phyloP scores from a whole-genome alignment of 805 yeast genomes.

The Ogataea zsoltii region DNA sequence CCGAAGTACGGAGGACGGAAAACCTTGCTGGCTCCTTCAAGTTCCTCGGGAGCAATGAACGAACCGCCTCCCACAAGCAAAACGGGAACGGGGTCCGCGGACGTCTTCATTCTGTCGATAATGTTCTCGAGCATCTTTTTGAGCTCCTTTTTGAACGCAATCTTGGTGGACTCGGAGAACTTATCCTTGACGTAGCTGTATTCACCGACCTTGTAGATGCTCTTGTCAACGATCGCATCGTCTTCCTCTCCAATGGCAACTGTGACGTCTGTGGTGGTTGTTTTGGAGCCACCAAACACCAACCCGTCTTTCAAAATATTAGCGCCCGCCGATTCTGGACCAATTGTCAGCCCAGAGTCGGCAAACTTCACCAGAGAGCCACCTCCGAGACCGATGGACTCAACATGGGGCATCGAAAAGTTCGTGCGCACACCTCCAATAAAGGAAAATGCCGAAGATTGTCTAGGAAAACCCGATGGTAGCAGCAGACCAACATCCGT shows the following conservation, averaged over 20 bases:
- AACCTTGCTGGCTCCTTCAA: slow-evolving; percentile 43
- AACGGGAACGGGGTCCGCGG: slow-evolving; percentile 43
- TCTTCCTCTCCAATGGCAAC: slow-evolving; percentile 27
- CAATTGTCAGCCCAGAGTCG: slow-evolving; percentile 33
- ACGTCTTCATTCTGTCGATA: slow-evolving; percentile 44
- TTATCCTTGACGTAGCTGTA: slow-evolving; percentile 8
- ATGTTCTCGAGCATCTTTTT: slow-evolving; percentile 36
- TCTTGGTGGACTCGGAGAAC: slow-evolving; percentile 1
- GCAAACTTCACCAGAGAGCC: slow-evolving; percentile 42
- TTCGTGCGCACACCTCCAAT: slow-evolving; percentile 50
- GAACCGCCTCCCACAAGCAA: slow-evolving; percentile 50
- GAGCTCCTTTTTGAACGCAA: slow-evolving; percentile 4
- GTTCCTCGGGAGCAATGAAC: slow-evolving; percentile 35
- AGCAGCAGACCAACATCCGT: slow-evolving; percentile 47
- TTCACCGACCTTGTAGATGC: slow-evolving; percentile 29
- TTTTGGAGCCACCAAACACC: slow-evolving; percentile 42
- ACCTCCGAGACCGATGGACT: slow-evolving; percentile 50
- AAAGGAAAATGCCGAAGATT: slow-evolving; percentile 40
- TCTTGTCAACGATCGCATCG: slow-evolving; percentile 30
- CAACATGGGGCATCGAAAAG: slow-evolving; percentile 50
- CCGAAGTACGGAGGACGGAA: slow-evolving; percentile 41
- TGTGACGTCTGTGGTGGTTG: slow-evolving; percentile 46
- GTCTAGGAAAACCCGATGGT: slow-evolving; percentile 48
- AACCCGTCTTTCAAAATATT: slow-evolving; percentile 37
- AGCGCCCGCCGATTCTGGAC: slow-evolving; percentile 49